Conservation (phyloP, 1,139 yeast genomes). For the Suhomyces ambrosiae region DNA sequence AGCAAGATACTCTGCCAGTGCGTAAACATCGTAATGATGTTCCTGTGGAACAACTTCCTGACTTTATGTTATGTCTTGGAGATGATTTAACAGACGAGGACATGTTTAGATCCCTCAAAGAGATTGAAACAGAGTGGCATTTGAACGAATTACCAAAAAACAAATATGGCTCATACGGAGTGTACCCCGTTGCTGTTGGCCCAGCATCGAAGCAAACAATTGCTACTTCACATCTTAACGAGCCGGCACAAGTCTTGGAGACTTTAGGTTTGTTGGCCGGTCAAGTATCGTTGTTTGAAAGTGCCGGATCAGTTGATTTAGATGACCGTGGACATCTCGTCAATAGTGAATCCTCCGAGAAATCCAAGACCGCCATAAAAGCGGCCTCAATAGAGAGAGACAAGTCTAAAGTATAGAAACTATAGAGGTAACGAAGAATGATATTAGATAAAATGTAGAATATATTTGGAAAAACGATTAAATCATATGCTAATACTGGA, state of each 20-base stretch:
- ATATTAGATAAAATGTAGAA: not conserved
- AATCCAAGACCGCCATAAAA: slow-evolving; percentile 42
- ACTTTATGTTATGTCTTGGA: slow-evolving; percentile 86
- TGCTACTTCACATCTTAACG: slow-evolving; percentile 85
- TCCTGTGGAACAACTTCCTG: slow-evolving; percentile 59
- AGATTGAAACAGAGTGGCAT: slow-evolving; percentile 56
- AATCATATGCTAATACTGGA: no score
- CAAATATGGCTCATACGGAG: slow-evolving; percentile 56
- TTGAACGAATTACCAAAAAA: slow-evolving; percentile 40
- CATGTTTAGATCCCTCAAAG: slow-evolving; percentile 79
- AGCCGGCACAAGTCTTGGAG: slow-evolving; percentile 84
- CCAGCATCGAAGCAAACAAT: slow-evolving; percentile 88
- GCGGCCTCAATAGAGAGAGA: slow-evolving; percentile 35
- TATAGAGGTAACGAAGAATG: not conserved
- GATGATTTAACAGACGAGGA: slow-evolving; percentile 98
- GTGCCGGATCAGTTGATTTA: slow-evolving; percentile 71
- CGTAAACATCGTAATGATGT: slow-evolving; percentile 32
- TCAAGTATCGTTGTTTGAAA: slow-evolving; percentile 70
- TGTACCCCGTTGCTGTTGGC: slow-evolving; percentile 91
- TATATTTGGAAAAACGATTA: not conserved
- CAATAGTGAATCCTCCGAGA: slow-evolving; percentile 47
- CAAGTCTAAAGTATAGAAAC: slow-evolving; percentile 1
- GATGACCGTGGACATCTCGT: slow-evolving; percentile 73
- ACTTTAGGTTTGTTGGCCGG: slow-evolving; percentile 81
- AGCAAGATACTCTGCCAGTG: slow-evolving; percentile 38